phyloP scores from a whole-genome alignment of 768 basidiomycete genomes.

The Boletus rubescentipes region DNA sequence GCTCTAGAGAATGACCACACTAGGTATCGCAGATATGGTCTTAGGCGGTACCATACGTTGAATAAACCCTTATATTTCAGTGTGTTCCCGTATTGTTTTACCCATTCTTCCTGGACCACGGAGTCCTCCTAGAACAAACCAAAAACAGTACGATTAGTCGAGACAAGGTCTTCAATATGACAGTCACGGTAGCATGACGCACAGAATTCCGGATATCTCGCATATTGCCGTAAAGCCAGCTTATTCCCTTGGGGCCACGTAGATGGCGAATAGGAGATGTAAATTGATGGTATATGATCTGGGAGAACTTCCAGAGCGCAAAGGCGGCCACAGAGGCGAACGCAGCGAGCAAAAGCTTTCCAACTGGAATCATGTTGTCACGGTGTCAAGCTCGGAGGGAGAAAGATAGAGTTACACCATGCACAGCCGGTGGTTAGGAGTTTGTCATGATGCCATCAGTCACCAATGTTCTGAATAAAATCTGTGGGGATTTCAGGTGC shows the following conservation, averaged over 20 bases:
- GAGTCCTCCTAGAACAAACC: constrained; percentile 1
- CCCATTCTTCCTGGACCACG: constrained; percentile 3
- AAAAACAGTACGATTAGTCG: background rate
- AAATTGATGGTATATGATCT: constrained; percentile 32
- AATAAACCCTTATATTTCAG: constrained; percentile 9
- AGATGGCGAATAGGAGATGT: constrained; percentile 47
- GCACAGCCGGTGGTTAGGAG: too few species aligned
- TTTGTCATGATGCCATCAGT: too few species aligned
- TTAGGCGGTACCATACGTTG: background rate
- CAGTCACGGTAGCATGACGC: constrained; percentile 5
- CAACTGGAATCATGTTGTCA: constrained; percentile 2
- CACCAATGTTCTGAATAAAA: too few species aligned
- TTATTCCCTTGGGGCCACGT: constrained; percentile 43
- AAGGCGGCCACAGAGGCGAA: background rate
- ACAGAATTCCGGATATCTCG: constrained; percentile 46
- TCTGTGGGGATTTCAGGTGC: too few species aligned
- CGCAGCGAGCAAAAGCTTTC: background rate
- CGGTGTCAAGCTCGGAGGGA: background rate
- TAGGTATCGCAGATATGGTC: background rate
- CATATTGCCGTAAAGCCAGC: constrained; percentile 49
- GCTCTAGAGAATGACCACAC: constrained; percentile 13
- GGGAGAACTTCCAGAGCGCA: constrained; percentile 5
- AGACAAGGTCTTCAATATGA: background rate
- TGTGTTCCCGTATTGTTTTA: constrained; percentile 3
- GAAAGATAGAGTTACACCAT: too few species aligned